A percentile compares a stretch with the other conserved stretches of the same genome.
These are phyloP conservation scores for Yamadazyma diospyri DNA, from an alignment of 1,139 yeast genomes.

Conservation along the genomic window DNA sequence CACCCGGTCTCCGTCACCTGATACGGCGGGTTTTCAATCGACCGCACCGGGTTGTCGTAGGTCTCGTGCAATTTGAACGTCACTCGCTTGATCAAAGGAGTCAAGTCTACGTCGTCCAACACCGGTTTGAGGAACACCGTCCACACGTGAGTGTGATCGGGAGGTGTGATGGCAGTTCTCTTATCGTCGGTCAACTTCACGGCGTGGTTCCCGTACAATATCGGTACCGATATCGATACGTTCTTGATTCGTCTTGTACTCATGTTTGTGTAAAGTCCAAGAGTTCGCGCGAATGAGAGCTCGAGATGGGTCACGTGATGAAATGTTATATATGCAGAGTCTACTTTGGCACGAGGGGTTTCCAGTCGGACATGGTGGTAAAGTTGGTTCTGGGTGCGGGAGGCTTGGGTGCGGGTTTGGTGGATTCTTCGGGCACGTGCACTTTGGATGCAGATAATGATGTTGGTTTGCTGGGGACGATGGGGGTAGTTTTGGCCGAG, in stretches of 20 bases:
- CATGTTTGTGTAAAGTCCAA: too few species aligned
- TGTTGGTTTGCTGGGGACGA: constrained; percentile 29
- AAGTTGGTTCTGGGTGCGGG: constrained; percentile 28
- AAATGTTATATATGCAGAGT: not conserved
- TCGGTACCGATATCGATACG: constrained; percentile 79
- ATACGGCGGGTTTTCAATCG: constrained; percentile 86
- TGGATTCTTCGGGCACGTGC: constrained; percentile 19
- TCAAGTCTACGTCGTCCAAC: constrained; percentile 67
- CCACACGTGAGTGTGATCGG: constrained; percentile 95
- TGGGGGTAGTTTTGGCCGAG: constrained; percentile 21
- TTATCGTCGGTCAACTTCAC: constrained; percentile 61
- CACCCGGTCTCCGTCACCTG: constrained; percentile 98
- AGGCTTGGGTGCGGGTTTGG: constrained; percentile 15
- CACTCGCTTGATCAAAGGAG: constrained; percentile 83
- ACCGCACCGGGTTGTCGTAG: constrained; percentile 77
- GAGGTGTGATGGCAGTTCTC: constrained; percentile 69
- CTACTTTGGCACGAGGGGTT: constrained; percentile 51
- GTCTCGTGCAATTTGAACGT: constrained; percentile 95
- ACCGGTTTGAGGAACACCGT: constrained; percentile 90
- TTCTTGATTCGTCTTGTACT: constrained; percentile 48
- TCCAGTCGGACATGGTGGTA: constrained; percentile 51
- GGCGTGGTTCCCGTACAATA: constrained; percentile 85
- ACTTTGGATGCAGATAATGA: constrained; percentile 8
- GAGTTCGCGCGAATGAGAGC: too few species aligned
- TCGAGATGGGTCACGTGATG: too few species aligned